Evolutionary conservation across 139 green algal genomes (phyloP).

Genomic region (Volvox africanus): DNA sequence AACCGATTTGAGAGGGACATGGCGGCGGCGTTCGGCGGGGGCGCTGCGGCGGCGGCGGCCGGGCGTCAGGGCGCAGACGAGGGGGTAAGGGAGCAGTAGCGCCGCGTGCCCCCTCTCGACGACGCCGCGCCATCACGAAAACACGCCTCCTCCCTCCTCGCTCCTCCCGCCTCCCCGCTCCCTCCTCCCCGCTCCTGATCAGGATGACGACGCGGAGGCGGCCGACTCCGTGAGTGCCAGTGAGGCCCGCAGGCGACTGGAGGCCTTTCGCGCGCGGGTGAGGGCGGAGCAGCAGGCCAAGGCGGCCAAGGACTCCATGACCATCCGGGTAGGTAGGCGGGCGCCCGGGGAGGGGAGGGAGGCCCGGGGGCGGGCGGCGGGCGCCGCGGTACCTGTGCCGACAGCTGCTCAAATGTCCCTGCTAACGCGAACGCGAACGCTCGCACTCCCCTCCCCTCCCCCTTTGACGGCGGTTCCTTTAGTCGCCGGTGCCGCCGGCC

Average conservation of each 20-base stretch:
- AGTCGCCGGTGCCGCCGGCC: too few species aligned
- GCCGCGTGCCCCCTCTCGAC: too few species aligned
- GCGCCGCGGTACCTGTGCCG: too few species aligned
- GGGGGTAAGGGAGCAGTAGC: too few species aligned
- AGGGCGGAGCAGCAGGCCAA: constrained; percentile 50
- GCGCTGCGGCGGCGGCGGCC: constrained; percentile 32
- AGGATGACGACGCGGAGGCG: constrained; percentile 43
- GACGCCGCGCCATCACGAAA: background rate
- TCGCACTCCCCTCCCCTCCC: too few species aligned
- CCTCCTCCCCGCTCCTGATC: background rate
- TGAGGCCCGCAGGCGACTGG: constrained; percentile 66
- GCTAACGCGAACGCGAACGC: too few species aligned
- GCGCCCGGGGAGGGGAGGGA: too few species aligned
- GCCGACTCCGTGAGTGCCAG: constrained; percentile 60
- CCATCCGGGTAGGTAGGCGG: too few species aligned
- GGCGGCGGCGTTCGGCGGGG: constrained; percentile 84
- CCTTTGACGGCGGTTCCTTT: too few species aligned
- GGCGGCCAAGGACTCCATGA: background rate
- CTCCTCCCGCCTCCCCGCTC: background rate
- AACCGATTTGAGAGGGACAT: constrained; percentile 98
- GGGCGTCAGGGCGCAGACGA: constrained; percentile 16
- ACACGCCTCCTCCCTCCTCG: background rate
- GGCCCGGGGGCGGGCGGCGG: too few species aligned
- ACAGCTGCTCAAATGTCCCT: too few species aligned
- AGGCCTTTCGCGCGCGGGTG: constrained; percentile 57